Base-by-base conservation (phyloP, 2,329 filamentous ascomycete species). In the Alternaria brassicicola region DNA sequence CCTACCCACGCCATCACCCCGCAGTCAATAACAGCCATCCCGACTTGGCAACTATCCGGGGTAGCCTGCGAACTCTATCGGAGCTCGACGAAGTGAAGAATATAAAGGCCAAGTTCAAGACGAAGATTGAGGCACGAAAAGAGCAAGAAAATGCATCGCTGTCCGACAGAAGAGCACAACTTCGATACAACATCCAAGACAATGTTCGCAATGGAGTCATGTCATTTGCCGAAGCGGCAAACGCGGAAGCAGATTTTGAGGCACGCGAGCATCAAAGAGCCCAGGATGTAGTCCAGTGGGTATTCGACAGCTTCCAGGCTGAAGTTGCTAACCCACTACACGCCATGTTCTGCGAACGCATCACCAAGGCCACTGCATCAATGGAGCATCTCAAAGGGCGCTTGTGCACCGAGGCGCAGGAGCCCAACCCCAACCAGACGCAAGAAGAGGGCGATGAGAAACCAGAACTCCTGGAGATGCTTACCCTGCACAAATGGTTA, bases 1-100 rank as follows among this genome's bases (percentile, higher is more conserved):
- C 95, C 2, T 98, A 96, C 75, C 95, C 95, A 1, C 89, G 94
- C 7, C 94, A 98, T 71, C 90, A 98, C 69, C 95, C 95, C 8
- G 95, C 95, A 0, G 91, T 98, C 15, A 97, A 96, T 76, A 99
- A 98, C 72, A 96, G 87, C 67, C 95, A 99, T 72, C 95, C 95
- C 0, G 90, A 96, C 64, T 84, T 99, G n/a, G 85, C 89, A 0
- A 84, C 87, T 1, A 93, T 91, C 45, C 88, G 95, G 48, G 87
- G 84, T 3, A 85, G 88, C 0, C 90, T 97, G 19, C 87, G 93
- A 13, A 83, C 84, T 1, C 79, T 97, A 38, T 90, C 88, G 51
- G 88, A 95, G 66, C 79, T 97, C 48, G 83, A 84, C 15, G 91
- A 95, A 69, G 80, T 94, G 5, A 85, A 89, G 56, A 83, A 82